phyloP scores from a whole-genome alignment of 129 eudicot genomes.

The Glebionis coronaria region DNA sequence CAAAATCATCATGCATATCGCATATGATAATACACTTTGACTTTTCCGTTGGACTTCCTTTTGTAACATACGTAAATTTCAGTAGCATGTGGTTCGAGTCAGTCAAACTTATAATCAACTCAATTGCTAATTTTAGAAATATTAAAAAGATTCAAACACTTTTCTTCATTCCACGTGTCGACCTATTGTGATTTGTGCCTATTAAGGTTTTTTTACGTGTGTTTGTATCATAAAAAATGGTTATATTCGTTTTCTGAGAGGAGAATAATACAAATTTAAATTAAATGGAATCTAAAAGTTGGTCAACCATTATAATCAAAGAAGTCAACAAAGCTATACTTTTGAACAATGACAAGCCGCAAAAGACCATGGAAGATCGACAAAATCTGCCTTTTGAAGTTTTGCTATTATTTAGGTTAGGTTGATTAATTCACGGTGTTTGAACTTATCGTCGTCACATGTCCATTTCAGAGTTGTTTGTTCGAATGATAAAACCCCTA shows the following conservation, averaged over 20 bases:
- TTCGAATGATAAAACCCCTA: no score
- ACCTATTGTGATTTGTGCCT: not conserved
- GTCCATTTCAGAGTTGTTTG: no score
- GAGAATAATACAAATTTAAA: conserved; percentile 23
- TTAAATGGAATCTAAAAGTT: conserved; percentile 24
- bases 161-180: conserved; percentile 21
- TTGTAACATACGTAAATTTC: conserved; percentile 7
- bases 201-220: not conserved
- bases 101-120: conserved; percentile 14
- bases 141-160: not conserved
- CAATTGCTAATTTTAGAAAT: not conserved
- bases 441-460: no score
- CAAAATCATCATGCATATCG: not conserved
- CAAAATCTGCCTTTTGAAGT: conserved; percentile 19
- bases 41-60: conserved; percentile 14
- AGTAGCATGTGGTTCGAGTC: conserved; percentile 15
- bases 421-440: no score
- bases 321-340: conserved; percentile 26
- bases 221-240: not conserved
- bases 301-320: conserved; percentile 26
- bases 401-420: no score
- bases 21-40: conserved; percentile 16
- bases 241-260: conserved; percentile 10
- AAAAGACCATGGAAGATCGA: conserved; percentile 34
- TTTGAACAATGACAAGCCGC: conserved; percentile 27